Conservation (phyloP, 331 rosid species). For the Pyrus hybrid region DNA sequence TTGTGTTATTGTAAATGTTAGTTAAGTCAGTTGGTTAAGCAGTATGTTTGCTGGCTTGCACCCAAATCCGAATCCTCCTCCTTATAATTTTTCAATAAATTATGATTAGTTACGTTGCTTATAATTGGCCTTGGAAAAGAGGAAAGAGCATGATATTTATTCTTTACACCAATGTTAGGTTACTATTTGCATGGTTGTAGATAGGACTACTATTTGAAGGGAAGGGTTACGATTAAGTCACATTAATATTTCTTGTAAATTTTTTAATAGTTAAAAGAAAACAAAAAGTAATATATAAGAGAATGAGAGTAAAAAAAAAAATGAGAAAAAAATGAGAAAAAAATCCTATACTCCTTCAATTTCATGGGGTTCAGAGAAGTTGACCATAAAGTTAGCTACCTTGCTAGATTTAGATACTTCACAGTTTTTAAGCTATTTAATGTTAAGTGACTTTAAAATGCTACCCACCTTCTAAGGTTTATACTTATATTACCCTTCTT, state of each 20-base stretch:
- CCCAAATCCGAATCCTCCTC: too few relatives aligned
- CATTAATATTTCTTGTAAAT: too few relatives aligned
- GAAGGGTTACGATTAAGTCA: too few relatives aligned
- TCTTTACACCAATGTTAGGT: background rate
- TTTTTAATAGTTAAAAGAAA: too few relatives aligned
- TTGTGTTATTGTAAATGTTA: too few relatives aligned
- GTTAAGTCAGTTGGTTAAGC: too few relatives aligned
- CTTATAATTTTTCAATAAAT: background rate
- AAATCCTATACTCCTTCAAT: too few relatives aligned
- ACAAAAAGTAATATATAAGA: too few relatives aligned
- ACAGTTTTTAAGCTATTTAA: constrained; percentile 21
- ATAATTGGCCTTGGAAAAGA: background rate
- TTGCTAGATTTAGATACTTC: constrained; percentile 19
- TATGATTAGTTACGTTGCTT: background rate
- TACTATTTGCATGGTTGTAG: background rate
- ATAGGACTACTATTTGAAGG: background rate
- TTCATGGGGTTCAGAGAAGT: background rate
- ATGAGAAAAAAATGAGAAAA: too few relatives aligned
- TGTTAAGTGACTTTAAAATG: constrained; percentile 33
- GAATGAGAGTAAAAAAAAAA: too few relatives aligned
- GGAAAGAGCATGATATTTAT: constrained; percentile 2
- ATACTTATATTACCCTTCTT: background rate
- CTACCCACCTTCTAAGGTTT: constrained; percentile 8
- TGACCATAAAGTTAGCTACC: constrained; percentile 1
- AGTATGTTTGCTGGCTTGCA: too few relatives aligned